phyloP scores from a whole-genome alignment of 2,329 filamentous ascomycete genomes.

The Colletotrichum nymphaeae region DNA sequence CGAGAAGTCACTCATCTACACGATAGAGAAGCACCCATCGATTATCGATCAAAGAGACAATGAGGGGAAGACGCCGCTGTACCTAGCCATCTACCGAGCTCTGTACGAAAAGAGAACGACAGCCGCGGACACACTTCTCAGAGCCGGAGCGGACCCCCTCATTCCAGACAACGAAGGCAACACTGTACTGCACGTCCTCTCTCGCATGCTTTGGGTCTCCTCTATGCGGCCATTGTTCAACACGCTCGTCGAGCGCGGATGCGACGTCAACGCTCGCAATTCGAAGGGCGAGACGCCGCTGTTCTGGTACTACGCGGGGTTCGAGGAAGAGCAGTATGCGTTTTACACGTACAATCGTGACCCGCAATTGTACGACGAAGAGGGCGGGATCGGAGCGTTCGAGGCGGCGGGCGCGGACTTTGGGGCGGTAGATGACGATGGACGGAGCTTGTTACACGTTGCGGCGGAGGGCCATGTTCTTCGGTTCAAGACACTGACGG shows the following conservation, averaged over 20 bases:
- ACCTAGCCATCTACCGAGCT: conserved; percentile 17
- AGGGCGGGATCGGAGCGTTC: conserved; percentile 26
- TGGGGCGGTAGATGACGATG: conserved; percentile 38
- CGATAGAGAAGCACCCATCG: conserved; percentile 17
- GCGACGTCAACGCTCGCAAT: conserved; percentile 42
- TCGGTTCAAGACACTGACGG: conserved; percentile 41
- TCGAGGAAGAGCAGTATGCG: background rate
- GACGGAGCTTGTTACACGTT: conserved; percentile 45
- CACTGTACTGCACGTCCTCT: conserved; percentile 39
- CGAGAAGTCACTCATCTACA: conserved; percentile 7
- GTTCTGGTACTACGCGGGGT: conserved; percentile 30
- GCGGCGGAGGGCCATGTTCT: conserved; percentile 37
- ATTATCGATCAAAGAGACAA: conserved; percentile 37
- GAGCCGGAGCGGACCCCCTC: conserved; percentile 38
- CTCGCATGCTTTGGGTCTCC: conserved; percentile 6
- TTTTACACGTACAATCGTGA: background rate
- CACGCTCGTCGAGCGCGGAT: conserved; percentile 29
- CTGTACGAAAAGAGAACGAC: background rate
- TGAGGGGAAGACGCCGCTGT: conserved; percentile 41
- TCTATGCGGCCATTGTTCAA: conserved; percentile 33
- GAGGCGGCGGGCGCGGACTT: conserved; percentile 42
- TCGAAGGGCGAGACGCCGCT: conserved; percentile 40
- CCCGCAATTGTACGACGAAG: background rate
- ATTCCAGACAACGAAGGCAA: conserved; percentile 35
- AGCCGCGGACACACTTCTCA: conserved; percentile 34